Base-by-base conservation (phyloP, 2,329 filamentous ascomycete species). In the Furcasterigmium furcatum region DNA sequence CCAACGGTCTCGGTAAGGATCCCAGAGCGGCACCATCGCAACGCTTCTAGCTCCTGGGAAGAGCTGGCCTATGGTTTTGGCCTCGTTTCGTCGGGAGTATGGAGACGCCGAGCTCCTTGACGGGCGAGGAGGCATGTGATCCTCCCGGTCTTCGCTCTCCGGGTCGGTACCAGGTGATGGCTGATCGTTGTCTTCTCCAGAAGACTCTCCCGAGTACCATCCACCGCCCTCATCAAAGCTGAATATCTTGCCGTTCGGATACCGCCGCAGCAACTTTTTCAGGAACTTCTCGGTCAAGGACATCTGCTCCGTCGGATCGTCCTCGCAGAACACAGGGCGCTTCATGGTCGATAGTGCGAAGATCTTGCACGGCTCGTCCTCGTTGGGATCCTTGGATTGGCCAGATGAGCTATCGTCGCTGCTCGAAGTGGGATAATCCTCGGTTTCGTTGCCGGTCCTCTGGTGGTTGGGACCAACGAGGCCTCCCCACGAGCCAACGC, bases 241-340 rank as follows among this genome's bases (percentile, higher is more conserved):
- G 46, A 74, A 77, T 1, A 76, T 63, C 46, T 68, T 68, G 0
- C 76, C 76, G 6, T 63, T 59, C 0, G 74, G 74, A 46, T 78
- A 73, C 3, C 67, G 60, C 5, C 65, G 64, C 3, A 77, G 55
- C 9, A 78, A 61, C 2, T 58, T 60, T 3, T 60, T 60, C 6
- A 78, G 58, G 12, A 73, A 65, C 5, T 53, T 59, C 40, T 74
- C 67, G 0, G 68, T 61, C 2, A 76, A 46, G 2, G 56, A 53
- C 18, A 54, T 48, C 4, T 52, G 45, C 12, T 34, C 38, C 9
- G 29, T 29, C 3, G 52, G 47, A 4, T 46, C 38, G 20, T 60
- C 53, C 5, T 51, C 62, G 22, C 67, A 51, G 38, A 65, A 58
- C 5, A 41, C 30, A 2, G 65, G 63, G 2, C 48, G 32, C 2